Evolutionary conservation across 345 rosid species (phyloP).

Genomic region (Eucalyptus cloeziana): DNA sequence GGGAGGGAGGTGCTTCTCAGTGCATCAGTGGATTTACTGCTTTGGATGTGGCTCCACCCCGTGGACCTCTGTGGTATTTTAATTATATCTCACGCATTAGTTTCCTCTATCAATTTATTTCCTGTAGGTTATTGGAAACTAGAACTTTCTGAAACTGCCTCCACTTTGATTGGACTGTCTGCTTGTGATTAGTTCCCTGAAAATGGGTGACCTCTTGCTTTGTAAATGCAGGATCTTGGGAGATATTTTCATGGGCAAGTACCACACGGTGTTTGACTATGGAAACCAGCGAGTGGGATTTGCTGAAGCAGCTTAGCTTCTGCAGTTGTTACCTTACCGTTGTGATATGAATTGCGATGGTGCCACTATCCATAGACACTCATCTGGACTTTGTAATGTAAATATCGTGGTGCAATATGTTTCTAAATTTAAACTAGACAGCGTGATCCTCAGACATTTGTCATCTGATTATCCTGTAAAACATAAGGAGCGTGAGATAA

Average conservation of each 20-base stretch:
- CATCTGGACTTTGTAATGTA: background rate
- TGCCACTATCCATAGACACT: background rate
- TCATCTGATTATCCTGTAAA: background rate
- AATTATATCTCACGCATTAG: background rate
- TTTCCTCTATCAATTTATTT: background rate
- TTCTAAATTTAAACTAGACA: background rate
- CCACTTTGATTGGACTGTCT: background rate
- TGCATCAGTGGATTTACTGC: conserved; percentile 59
- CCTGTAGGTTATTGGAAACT: background rate
- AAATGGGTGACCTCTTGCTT: background rate
- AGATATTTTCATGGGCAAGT: conserved; percentile 84
- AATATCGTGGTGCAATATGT: background rate
- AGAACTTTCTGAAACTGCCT: background rate
- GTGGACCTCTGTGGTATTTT: conserved; percentile 49
- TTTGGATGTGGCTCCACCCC: conserved; percentile 43
- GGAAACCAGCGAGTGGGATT: conserved; percentile 73
- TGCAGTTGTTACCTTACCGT: background rate
- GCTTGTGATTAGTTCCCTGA: background rate
- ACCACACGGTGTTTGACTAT: conserved; percentile 63
- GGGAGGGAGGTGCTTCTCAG: conserved; percentile 40
- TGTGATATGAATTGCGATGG: background rate
- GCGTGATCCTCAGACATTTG: background rate
- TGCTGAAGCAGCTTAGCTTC: conserved; percentile 63
- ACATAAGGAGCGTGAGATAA: background rate
- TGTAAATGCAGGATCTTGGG: conserved; percentile 73